Conservation (phyloP, 768 basidiomycete species). For the Hypsizygus marmoreus region DNA sequence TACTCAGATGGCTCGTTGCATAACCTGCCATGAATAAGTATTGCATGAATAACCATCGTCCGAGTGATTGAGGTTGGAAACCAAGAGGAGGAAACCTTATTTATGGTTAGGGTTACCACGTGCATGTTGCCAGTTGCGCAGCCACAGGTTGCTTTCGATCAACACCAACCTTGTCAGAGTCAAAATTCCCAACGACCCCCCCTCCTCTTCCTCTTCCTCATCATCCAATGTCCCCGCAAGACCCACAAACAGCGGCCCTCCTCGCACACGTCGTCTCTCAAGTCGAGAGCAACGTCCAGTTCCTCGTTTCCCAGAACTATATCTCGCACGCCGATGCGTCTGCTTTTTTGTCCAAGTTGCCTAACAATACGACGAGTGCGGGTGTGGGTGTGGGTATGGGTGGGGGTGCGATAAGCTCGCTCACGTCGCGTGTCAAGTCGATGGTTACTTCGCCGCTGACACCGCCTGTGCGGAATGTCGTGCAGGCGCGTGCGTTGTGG, state of each 20-base stretch:
- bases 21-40: too few species aligned
- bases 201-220: too few species aligned
- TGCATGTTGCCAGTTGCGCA: too few species aligned
- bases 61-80: too few species aligned
- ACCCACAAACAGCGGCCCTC: conserved; percentile 40
- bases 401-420: not conserved
- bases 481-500: conserved; percentile 63
- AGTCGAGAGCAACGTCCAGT: conserved; percentile 56
- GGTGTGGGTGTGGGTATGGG: not conserved
- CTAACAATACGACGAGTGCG: conserved; percentile 13
- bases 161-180: too few species aligned
- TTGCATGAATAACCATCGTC: too few species aligned
- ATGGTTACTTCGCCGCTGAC: conserved; percentile 3
- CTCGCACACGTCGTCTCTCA: conserved; percentile 62
- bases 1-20: too few species aligned
- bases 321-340: conserved; percentile 52
- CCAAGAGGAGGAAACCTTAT: too few species aligned
- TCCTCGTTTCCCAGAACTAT: conserved; percentile 56
- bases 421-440: not conserved
- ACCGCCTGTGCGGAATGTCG: conserved; percentile 18
- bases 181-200: too few species aligned
- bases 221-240: too few species aligned
- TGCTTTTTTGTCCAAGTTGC: conserved; percentile 51
- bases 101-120: too few species aligned
- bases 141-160: too few species aligned